Evolutionary conservation across 1,284 basidiomycete species (phyloP), one percentile per base, ranked within the genome.

Genomic region (Cryptococcus wingfieldii): DNA sequence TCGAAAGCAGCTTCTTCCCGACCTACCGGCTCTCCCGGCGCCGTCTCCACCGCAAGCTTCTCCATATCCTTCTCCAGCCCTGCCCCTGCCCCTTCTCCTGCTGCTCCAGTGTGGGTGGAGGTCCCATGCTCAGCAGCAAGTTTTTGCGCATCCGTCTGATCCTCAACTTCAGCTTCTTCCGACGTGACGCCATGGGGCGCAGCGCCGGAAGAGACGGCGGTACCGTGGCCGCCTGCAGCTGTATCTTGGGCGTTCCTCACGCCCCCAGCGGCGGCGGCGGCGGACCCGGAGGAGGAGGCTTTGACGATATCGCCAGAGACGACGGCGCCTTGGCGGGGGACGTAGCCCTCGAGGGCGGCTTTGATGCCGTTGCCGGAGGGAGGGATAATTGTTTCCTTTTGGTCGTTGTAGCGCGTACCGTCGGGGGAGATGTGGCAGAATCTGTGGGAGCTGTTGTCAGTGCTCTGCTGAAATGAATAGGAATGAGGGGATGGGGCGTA

Each of bases 331-430:
- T 60, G 47, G 4, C 47, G 37, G 2, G 67, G 63, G 34, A 61
- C 64, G 49, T 68, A 58, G 19, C 69, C 67, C 37, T 73, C 65
- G 2, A 63, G 51, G 16, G 75, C 75, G 31, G 72, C 72, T 47
- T 66, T 60, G 55, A 72, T 70, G 38, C 76, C 76, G 63, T 75
- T 75, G 3, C 76, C 76, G 9, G 67, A 53, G 4, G 72, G 68
- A 0, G 76, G 74, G 54, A 68, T 51, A 51, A 65, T 70, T 8
- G 51, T 38, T 45, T 70, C 56, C 18, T 73, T 74, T n/a, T 73
- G 54, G 28, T 60, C 53, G 61, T 73, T 68, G 10, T 72, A 53
- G 8, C 76, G 70, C 6, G 62, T 62, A 10, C 76, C 76, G 53
- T 76, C 72, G 2, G 61, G 55, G 0, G 72, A 64, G 41, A 74